A percentile compares a stretch with the other conserved stretches of the same genome.
Evolutionary conservation across 2,329 filamentous ascomycete species (phyloP).

Genomic region (Pseudogymnoascus sp.): DNA sequence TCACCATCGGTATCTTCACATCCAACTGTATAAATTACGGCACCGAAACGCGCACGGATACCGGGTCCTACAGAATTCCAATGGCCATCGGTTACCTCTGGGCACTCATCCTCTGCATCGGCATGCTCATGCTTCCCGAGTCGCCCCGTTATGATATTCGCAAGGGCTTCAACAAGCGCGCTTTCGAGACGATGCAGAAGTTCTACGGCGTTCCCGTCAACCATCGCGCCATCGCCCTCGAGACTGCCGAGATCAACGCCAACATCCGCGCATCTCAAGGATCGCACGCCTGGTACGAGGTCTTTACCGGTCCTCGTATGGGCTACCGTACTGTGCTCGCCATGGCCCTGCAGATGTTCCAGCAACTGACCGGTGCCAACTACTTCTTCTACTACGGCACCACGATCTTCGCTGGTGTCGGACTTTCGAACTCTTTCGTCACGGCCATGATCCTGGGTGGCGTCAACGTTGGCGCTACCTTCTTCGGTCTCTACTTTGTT

Average conservation of each 20-base stretch:
- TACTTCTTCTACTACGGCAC: conserved; percentile 60
- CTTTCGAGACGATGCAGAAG: conserved; percentile 41
- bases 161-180: conserved; percentile 37
- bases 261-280: conserved; percentile 33
- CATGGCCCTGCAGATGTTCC: conserved; percentile 53
- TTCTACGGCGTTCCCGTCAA: conserved; percentile 41
- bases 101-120: conserved; percentile 42
- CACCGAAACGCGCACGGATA: conserved; percentile 27
- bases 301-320: conserved; percentile 51
- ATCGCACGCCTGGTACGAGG: conserved; percentile 53
- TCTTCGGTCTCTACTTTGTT: conserved; percentile 59
- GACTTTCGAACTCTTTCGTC: conserved; percentile 55
- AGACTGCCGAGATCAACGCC: conserved; percentile 43
- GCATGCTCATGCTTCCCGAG: conserved; percentile 46
- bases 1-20: conserved; percentile 59
- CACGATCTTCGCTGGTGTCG: conserved; percentile 58
- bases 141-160: conserved; percentile 48
- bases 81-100: conserved; percentile 47
- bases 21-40: conserved; percentile 48
- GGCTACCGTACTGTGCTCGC: conserved; percentile 57
- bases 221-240: conserved; percentile 37
- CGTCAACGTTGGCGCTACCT: conserved; percentile 60
- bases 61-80: conserved; percentile 53
- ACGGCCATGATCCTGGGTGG: conserved; percentile 60
- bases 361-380: conserved; percentile 59